Conservation (phyloP, 225 moss, liverwort and hornwort species). For the Bryoerythrophyllum caledonicum region DNA sequence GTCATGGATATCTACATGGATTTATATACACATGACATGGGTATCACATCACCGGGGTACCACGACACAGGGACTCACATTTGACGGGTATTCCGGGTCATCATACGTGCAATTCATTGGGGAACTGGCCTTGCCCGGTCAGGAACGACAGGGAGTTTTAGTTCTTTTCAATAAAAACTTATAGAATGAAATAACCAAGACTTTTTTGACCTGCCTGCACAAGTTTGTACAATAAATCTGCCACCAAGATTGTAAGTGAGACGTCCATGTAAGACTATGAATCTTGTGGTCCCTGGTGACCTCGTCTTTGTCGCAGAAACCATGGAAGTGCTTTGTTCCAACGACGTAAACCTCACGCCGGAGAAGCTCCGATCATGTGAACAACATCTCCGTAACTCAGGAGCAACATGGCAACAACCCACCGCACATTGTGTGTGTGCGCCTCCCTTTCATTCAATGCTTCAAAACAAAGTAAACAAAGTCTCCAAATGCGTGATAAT, state of each 20-base stretch:
- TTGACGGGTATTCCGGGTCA: too few relatives aligned
- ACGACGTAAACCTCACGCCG: not conserved
- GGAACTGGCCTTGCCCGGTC: too few relatives aligned
- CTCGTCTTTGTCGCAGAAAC: not conserved
- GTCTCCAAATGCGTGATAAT: not conserved
- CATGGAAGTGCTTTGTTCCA: not conserved
- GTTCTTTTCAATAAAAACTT: too few relatives aligned
- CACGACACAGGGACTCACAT: too few relatives aligned
- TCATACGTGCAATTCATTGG: too few relatives aligned
- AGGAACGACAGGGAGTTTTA: too few relatives aligned
- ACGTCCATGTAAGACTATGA: not conserved
- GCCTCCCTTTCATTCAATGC: not conserved
- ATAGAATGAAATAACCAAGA: too few relatives aligned
- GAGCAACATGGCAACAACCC: not conserved
- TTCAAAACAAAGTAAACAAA: not conserved
- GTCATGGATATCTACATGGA: too few relatives aligned
- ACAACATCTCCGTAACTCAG: not conserved
- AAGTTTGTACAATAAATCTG: too few relatives aligned
- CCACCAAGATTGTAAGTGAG: not conserved
- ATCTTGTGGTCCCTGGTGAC: not conserved
- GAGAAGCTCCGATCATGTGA: not conserved
- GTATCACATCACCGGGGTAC: too few relatives aligned
- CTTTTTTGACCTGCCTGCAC: too few relatives aligned
- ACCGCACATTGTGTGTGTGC: not conserved
- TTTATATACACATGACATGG: too few relatives aligned